Base-by-base conservation (phyloP, 192 early-diverging fungal species). In the Paraglomus occultum region DNA sequence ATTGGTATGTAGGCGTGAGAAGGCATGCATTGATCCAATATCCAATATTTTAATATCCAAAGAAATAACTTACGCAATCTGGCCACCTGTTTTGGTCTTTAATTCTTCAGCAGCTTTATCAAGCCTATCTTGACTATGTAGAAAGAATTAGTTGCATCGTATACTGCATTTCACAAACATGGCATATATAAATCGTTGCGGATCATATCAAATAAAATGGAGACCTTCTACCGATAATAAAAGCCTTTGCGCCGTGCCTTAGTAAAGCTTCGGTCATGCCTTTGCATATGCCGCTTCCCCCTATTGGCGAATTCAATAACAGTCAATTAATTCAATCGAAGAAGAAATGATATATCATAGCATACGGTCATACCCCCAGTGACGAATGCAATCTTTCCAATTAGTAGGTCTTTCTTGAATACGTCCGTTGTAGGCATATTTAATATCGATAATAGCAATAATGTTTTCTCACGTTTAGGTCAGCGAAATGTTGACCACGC, bases 211-310 rank as follows among this genome's bases (percentile, higher is more conserved):
- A 12, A 14, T 31, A 23, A 64, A 20, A 8, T 7, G 17, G 10
- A 61, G 75, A 82, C 76, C 81, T 89, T 76, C 89, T 76, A 65
- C 84, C 83, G 51, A 82, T 77, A 63, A 91, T 87, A 65, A 80
- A 81, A 18, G 85, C 86, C 51, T 82, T 88, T 47, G 80, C 77
- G 20, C 86, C 85, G 55, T 84, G 88, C 50, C 81, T 76, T 67
- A 87, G 73, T 67, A 88, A 71, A 49, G 88, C 85, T 69, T 88
- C 85, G 6, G 83, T 79, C 83, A 91, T 88, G 12, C 79, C 82
- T 62, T 80, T 82, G 71, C 89, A 90, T 55, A 91, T 90, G 62
- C 89, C 88, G 47, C 80, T 83, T 57, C 87, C 88, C n/a, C 75
- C 76, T 52, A 67, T 66, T 71, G 64, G 18, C 15, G 12, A 31